A percentile compares a stretch with the other conserved stretches of the same genome.
Evolutionary conservation across 2,329 filamentous ascomycete genomes (phyloP).

Genomic region (Talaromyces sp.): DNA sequence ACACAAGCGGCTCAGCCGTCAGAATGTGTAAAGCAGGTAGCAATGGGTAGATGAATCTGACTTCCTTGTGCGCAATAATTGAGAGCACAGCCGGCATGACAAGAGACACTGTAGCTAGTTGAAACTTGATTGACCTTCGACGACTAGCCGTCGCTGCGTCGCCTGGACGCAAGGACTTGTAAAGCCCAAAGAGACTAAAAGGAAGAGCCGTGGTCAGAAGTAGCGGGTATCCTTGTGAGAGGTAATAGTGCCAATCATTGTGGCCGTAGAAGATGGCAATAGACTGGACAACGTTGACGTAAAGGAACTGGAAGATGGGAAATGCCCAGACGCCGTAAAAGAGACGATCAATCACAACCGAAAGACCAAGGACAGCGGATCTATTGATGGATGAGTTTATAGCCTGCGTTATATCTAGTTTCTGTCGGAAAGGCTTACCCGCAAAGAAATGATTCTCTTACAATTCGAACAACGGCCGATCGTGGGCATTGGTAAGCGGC

Average conservation of each 20-base stretch:
- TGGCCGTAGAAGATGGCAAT: slow-evolving; percentile 88
- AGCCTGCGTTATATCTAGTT: too few relatives aligned
- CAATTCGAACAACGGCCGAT: slow-evolving; percentile 47
- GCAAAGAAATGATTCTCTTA: slow-evolving; percentile 62
- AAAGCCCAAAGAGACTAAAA: slow-evolving; percentile 64
- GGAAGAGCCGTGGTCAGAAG: slow-evolving; percentile 79
- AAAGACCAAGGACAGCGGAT: slow-evolving; percentile 57
- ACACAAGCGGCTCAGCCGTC: slow-evolving; percentile 60
- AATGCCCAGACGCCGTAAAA: slow-evolving; percentile 87
- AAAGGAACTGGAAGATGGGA: slow-evolving; percentile 77
- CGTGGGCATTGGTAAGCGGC: slow-evolving; percentile 44
- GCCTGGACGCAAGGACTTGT: slow-evolving; percentile 40
- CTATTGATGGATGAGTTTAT: slow-evolving; percentile 26
- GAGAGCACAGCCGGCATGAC: slow-evolving; percentile 62
- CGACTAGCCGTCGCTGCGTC: neutral
- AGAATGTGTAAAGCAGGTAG: slow-evolving; percentile 81
- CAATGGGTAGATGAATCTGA: slow-evolving; percentile 92
- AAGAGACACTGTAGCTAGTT: slow-evolving; percentile 55
- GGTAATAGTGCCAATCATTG: slow-evolving; percentile 89
- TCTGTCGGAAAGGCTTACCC: slow-evolving; percentile 28
- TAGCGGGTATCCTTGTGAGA: slow-evolving; percentile 82
- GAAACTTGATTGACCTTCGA: slow-evolving; percentile 39
- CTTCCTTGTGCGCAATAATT: slow-evolving; percentile 87
- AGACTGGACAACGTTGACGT: slow-evolving; percentile 84
- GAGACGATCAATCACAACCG: slow-evolving; percentile 62